Evolutionary conservation across 805 yeast species (phyloP), one percentile per base, ranked within the genome.

Genomic region (Priceomyces carsonii): DNA sequence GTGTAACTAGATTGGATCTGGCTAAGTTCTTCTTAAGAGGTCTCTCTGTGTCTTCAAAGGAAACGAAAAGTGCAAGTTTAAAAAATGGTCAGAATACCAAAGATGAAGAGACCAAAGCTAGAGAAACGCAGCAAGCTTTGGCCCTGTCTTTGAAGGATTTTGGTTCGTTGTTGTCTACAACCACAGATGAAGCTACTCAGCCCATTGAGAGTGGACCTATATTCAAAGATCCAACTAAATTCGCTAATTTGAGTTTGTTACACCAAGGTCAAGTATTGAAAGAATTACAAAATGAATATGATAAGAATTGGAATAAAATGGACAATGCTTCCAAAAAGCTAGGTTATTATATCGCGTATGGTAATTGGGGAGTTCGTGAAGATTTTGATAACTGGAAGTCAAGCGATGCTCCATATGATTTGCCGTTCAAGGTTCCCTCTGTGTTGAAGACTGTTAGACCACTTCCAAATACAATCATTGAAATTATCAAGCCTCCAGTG

Each of bases 321-420:
- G 65, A 76, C 3, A 41, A 41, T 8, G 69, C 73, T 33, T 72
- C 72, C 34, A 82, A 82, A 50, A 64, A 73, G 42, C 63, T 82
- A 43, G 71, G 77, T 7, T 82, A 78, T 53, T 80, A 71, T 60
- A 69, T 81, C 19, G 71, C 81, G 0, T 85, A 79, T 56, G 90
- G 90, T 2, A 67, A 81, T 31, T 77, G 84, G 71, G 93, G 89
- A 0, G 81, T 79, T 1, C 67, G 95, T 42, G 79, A 75, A 31
- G 74, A 75, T 14, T 72, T 82, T 36, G 58, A 61, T 32, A 67
- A 66, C 43, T 67, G 77, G 64, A 66, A 62, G 38, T 55, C 66
- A n/a, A 43, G 47, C 18, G 56, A 50, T 3, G 54, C 67, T 6
- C 89, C 86, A 1, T 71, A 69, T 31, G 88, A 82, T 53, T 61